Conservation (phyloP, 2,329 filamentous ascomycete genomes). For the Beauveria scarabaeidicola region DNA sequence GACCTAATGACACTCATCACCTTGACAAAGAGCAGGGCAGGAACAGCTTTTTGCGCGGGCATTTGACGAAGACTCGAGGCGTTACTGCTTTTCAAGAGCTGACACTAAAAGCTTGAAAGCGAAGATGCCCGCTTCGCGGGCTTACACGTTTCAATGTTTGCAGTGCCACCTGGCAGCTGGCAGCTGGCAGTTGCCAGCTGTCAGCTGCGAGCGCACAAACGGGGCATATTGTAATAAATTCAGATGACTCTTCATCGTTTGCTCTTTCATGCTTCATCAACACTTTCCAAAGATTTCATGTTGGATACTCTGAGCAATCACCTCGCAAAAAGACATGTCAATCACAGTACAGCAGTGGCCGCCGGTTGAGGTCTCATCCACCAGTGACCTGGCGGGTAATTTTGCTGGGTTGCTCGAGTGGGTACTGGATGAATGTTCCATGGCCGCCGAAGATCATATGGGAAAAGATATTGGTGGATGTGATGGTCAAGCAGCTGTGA, state of each 20-base stretch:
- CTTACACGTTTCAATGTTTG: not conserved
- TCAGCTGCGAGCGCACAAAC: constrained; percentile 5
- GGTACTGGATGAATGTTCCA: not conserved
- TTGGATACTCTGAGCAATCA: not conserved
- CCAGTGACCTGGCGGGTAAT: not conserved
- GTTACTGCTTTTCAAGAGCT: too few species aligned
- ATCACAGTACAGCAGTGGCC: not conserved
- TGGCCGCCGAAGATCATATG: not conserved
- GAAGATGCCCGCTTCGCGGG: not conserved
- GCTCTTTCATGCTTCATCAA: not conserved
- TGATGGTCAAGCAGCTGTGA: not conserved
- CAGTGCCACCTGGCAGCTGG: not conserved
- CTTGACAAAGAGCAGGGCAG: not conserved
- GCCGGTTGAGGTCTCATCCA: not conserved
- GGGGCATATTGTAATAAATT: not conserved
- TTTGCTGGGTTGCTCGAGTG: not conserved
- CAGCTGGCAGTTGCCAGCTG: not conserved
- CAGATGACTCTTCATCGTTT: not conserved
- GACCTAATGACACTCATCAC: constrained; percentile 5
- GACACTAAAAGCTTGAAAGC: not conserved
- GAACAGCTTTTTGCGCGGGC: too few species aligned
- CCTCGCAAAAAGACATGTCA: not conserved
- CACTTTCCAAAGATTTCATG: not conserved
- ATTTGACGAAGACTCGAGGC: too few species aligned
- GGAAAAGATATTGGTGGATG: too few species aligned